Evolutionary conservation across 1,284 basidiomycete species (phyloP), one percentile per base, ranked within the genome.

Genomic region (Acaromyces ingoldii): DNA sequence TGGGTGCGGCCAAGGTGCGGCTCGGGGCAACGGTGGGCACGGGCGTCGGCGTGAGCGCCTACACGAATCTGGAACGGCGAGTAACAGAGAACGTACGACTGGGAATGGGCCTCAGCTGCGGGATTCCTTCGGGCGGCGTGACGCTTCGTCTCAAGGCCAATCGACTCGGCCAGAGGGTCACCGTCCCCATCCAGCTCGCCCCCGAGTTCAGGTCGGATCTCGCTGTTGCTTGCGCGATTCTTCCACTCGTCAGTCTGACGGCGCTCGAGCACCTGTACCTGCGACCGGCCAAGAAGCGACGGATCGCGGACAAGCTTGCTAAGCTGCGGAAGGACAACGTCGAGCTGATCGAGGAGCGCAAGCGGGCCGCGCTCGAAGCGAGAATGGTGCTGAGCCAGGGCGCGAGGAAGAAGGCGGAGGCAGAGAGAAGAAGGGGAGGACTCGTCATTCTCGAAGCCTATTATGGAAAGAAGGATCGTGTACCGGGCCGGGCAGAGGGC

Each of bases 371-470:
- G 10, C 77, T 81, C 39, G 82, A 84, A 42, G 85, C 81, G 3
- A 59, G 78, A 11, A 66, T 60, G 21, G 58, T 82, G 25, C 72
- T 82, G 60, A 62, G 74, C 39, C 76, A 78, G 19, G 72, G 76
- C 15, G 79, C 79, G 2, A 54, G 65, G 30, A 72, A 76, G 24
- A 78, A 77, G 48, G 70, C 77, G 0, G 63, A 67, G 2, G 45
- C 63, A 0, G 82, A 82, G 62, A 57, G 75, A 21, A 64, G 62
- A 6, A 73, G 65, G 24, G 63, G 76, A 29, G 80, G 88, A 47
- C 79, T 91, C 36, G 80, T 91, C 46, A 82, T 91, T 58, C 70
- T 84, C 36, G 82, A 84, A 52, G 88, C 87, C 2, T 80, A 77
- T 33, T 91, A 90, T 41, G 72, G 72, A 1, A 28, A 56, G 9